phyloP scores from a whole-genome alignment of 2,329 filamentous ascomycete species.

The Zasmidium citrigriseum region DNA sequence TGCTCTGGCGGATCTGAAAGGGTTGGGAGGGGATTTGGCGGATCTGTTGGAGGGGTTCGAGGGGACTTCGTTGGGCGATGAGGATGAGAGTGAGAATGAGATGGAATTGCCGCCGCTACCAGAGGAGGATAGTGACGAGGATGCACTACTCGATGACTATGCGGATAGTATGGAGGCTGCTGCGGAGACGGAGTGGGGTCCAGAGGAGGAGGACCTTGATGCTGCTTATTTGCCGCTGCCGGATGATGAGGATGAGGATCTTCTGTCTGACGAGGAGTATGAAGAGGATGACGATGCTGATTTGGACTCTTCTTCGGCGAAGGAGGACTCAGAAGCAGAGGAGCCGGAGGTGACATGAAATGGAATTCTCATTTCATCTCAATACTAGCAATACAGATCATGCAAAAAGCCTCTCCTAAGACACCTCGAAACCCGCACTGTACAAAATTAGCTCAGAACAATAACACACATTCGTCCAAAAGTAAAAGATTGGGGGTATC shows the following conservation, averaged over 20 bases:
- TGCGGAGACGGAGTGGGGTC: not conserved
- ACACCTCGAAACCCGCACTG: too few relatives aligned
- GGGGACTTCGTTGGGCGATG: not conserved
- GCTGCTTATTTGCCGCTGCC: not conserved
- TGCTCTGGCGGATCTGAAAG: too few relatives aligned
- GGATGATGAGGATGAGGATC: not conserved
- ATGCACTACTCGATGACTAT: not conserved
- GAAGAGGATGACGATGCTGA: not conserved
- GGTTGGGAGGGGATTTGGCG: too few relatives aligned
- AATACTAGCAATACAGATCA: too few relatives aligned
- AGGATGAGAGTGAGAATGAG: not conserved
- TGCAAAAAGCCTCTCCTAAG: too few relatives aligned
- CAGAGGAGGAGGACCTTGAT: not conserved
- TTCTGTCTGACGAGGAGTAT: not conserved
- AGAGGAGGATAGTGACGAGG: not conserved
- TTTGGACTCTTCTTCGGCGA: too few relatives aligned
- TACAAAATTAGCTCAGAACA: too few relatives aligned
- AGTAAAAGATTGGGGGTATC: not conserved
- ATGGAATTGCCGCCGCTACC: not conserved
- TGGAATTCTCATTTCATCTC: too few relatives aligned
- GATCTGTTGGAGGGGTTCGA: too few relatives aligned
- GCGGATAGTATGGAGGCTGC: not conserved
- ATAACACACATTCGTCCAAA: not conserved
- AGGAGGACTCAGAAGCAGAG: not conserved
- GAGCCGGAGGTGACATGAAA: not conserved